phyloP scores from a whole-genome alignment of 2,329 filamentous ascomycete species.

The Pyricularia grisea region DNA sequence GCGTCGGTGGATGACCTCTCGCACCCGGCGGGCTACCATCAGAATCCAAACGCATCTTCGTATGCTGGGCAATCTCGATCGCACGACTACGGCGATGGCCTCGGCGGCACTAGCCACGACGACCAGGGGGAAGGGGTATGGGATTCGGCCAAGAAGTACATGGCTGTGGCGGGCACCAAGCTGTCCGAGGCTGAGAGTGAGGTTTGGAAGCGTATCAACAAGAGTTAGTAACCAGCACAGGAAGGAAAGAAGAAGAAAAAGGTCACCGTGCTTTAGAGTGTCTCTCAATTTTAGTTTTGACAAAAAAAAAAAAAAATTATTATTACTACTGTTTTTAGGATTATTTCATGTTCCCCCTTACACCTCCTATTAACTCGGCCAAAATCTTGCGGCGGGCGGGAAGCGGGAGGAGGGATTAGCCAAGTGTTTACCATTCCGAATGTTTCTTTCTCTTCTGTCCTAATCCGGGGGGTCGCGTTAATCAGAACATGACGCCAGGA shows the following conservation, averaged over 20 bases:
- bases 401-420: not conserved
- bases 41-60: slow-evolving; percentile 38
- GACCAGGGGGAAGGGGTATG: slow-evolving; percentile 39
- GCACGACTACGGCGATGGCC: slow-evolving; percentile 12
- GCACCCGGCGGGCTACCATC: slow-evolving; percentile 47
- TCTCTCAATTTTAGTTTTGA: not conserved
- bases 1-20: slow-evolving; percentile 20
- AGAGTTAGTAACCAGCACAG: slow-evolving; percentile 20
- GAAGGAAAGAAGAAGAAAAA: no score
- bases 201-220: slow-evolving; percentile 56
- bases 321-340: not conserved
- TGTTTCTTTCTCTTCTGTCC: not conserved
- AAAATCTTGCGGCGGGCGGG: not conserved
- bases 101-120: slow-evolving; percentile 12
- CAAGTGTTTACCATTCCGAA: not conserved
- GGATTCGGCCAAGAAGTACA: slow-evolving; percentile 49
- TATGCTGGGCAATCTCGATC: not conserved
- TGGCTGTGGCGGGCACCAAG: slow-evolving; percentile 44
- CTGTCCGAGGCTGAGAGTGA: slow-evolving; percentile 49
- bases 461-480: not conserved
- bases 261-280: not conserved
- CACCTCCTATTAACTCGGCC: not conserved
- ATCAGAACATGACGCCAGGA: not conserved
- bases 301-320: no score
- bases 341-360: not conserved